These are phyloP conservation scores for Auricularia sp. DNA, from an alignment of 768 basidiomycete genomes.

Conservation along the genomic window DNA sequence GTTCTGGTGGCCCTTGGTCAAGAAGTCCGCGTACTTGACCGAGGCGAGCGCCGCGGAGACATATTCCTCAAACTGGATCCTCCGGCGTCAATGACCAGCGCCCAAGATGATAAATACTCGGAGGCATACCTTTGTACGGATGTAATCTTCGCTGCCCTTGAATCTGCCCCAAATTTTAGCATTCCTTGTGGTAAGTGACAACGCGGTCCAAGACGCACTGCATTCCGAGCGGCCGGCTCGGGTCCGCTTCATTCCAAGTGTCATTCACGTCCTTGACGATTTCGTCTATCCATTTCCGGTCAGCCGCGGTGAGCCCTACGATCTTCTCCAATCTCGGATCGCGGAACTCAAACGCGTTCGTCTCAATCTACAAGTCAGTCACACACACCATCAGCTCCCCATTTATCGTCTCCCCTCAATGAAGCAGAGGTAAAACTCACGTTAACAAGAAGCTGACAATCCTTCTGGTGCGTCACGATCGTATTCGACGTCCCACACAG, in stretches of 20 bases:
- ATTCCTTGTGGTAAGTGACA: neutral
- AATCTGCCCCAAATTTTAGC: slow-evolving; percentile 40
- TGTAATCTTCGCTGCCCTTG: slow-evolving; percentile 92
- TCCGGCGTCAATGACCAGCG: no score
- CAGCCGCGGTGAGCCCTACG: slow-evolving; percentile 77
- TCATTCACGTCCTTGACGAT: slow-evolving; percentile 80
- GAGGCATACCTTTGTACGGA: slow-evolving; percentile 49
- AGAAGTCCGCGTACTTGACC: slow-evolving; percentile 83
- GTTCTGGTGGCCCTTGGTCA: slow-evolving; percentile 51
- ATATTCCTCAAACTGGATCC: slow-evolving; percentile 79
- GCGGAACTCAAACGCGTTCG: slow-evolving; percentile 75
- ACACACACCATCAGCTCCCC: slow-evolving; percentile 11
- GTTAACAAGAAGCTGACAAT: slow-evolving; percentile 85
- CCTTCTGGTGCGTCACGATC: slow-evolving; percentile 87
- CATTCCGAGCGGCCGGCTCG: slow-evolving; percentile 45
- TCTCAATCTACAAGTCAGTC: slow-evolving; percentile 57
- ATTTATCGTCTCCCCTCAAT: neutral
- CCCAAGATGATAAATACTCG: no score
- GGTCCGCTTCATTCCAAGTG: slow-evolving; percentile 60
- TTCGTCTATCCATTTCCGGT: slow-evolving; percentile 97
- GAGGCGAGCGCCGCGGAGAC: slow-evolving; percentile 78
- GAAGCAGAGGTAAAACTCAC: slow-evolving; percentile 29
- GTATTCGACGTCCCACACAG: slow-evolving; percentile 92
- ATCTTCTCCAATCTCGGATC: slow-evolving; percentile 71
- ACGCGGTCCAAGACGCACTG: slow-evolving; percentile 37